A percentile compares a stretch with the other conserved stretches of the same genome.
Evolutionary conservation across 2,329 filamentous ascomycete genomes (phyloP).

Genomic region (Zalaria obscura): DNA sequence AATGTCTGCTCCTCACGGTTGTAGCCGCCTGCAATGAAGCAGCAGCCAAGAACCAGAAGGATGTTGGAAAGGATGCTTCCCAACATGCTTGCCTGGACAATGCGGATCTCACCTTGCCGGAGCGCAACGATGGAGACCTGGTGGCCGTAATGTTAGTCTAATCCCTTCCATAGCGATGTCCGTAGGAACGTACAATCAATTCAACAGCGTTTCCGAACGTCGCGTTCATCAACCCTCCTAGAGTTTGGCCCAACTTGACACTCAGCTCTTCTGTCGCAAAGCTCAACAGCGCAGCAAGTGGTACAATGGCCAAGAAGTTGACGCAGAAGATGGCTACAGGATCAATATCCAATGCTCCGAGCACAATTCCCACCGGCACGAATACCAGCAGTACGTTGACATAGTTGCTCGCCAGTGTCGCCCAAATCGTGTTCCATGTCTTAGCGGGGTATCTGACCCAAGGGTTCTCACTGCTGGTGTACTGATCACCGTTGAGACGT

Average conservation of each 20-base stretch:
- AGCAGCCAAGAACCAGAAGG: constrained; percentile 52
- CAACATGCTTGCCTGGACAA: constrained; percentile 96
- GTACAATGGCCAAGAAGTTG: constrained; percentile 90
- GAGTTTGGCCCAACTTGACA: constrained; percentile 60
- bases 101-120: constrained; percentile 71
- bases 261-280: constrained; percentile 88
- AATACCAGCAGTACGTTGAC: constrained; percentile 60
- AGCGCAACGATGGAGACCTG: constrained; percentile 89
- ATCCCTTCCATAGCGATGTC: no score
- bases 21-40: constrained; percentile 36
- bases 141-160: constrained; percentile 4
- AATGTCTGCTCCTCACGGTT: constrained; percentile 38
- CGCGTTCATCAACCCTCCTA: constrained; percentile 81
- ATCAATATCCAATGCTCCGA: constrained; percentile 48
- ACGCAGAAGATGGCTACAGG: constrained; percentile 65
- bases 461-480: constrained; percentile 13
- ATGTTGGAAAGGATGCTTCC: constrained; percentile 93
- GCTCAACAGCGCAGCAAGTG: constrained; percentile 71
- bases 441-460: constrained; percentile 17
- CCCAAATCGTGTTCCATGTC: constrained; percentile 24
- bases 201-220: constrained; percentile 56
- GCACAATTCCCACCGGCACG: constrained; percentile 58
- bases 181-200: constrained; percentile 33
- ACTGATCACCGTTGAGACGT: not conserved
- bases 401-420: constrained; percentile 34